phyloP scores from a whole-genome alignment of 305 asterid species.

The Fraxinus xanthoxyloides region DNA sequence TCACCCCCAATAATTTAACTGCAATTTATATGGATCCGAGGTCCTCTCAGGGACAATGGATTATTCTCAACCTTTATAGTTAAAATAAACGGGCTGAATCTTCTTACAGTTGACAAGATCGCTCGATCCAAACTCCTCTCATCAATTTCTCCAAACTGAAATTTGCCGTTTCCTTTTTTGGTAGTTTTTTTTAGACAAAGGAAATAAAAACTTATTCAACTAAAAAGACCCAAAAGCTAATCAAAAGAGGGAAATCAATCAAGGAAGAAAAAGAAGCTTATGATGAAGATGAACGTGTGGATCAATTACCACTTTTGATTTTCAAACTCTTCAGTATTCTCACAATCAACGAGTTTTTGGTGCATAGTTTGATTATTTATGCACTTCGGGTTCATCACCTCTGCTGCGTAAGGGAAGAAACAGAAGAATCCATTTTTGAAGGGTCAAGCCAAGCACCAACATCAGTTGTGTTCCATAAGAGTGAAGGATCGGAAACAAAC shows the following conservation, averaged over 20 bases:
- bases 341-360: no score
- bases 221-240: background rate
- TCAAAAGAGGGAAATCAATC: background rate
- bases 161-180: no score
- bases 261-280: background rate
- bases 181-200: background rate
- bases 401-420: slow-evolving; percentile 1
- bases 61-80: background rate
- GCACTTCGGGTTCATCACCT: background rate
- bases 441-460: slow-evolving; percentile 11
- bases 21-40: background rate
- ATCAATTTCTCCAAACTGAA: background rate
- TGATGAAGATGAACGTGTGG: no score
- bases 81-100: background rate
- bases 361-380: background rate
- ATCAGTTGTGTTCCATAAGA: background rate
- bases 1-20: no score
- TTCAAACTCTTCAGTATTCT: no score
- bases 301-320: no score
- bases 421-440: slow-evolving; percentile 12
- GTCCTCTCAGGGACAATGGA: slow-evolving; percentile 11
- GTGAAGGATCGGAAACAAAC: slow-evolving; percentile 8
- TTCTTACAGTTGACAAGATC: slow-evolving; percentile 13
- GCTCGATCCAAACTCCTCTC: slow-evolving; percentile 10
- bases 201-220: background rate